These are phyloP conservation scores for Xylaria sp. DNA, from an alignment of 2,329 filamentous ascomycete genomes.

Conservation along the genomic window DNA sequence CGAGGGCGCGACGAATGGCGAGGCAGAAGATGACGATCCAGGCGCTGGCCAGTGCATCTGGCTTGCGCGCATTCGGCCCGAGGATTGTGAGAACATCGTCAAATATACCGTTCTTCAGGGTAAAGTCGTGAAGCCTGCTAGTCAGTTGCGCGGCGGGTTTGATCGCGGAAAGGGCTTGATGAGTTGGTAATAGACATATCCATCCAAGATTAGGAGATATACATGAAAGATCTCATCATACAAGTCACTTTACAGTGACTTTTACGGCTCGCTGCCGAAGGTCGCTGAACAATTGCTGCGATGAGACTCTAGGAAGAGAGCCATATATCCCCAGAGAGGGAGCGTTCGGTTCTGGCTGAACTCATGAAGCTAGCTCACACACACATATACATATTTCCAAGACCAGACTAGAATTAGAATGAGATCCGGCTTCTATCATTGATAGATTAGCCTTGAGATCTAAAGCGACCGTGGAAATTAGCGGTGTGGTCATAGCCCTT, in stretches of 20 bases:
- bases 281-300: background rate
- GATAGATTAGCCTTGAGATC: background rate
- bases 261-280: background rate
- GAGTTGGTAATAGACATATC: slow-evolving; percentile 75
- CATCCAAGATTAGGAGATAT: slow-evolving; percentile 10
- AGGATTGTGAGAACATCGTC: slow-evolving; percentile 94
- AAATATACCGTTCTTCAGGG: slow-evolving; percentile 90
- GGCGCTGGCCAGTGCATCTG: slow-evolving; percentile 91
- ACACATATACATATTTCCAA: background rate
- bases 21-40: slow-evolving; percentile 51
- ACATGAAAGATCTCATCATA: background rate
- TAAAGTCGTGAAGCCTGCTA: slow-evolving; percentile 90
- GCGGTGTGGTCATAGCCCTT: background rate
- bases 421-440: too few relatives aligned
- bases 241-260: background rate
- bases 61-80: slow-evolving; percentile 84
- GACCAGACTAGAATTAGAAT: background rate
- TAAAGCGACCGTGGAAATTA: background rate
- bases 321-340: background rate
- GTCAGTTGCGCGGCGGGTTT: slow-evolving; percentile 89
- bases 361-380: background rate
- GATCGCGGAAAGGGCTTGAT: slow-evolving; percentile 82
- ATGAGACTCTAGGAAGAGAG: background rate
- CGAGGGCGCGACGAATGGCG: slow-evolving; percentile 50
- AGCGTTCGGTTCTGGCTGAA: background rate